These are phyloP conservation scores for Quercus suber DNA, from an alignment of 306 rosid species.

Conservation along the genomic window DNA sequence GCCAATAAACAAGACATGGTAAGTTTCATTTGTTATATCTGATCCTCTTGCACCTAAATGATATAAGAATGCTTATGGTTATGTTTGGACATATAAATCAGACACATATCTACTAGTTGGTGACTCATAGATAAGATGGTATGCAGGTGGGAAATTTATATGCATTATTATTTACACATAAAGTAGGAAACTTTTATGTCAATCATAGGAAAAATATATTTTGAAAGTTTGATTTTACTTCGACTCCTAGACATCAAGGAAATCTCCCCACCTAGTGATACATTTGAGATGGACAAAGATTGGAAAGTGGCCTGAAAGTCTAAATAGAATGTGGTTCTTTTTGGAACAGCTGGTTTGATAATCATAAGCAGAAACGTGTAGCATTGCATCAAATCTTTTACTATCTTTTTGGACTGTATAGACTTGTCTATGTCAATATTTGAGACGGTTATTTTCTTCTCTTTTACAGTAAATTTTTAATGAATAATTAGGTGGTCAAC, in stretches of 20 bases:
- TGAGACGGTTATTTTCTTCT: no score
- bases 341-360: no score
- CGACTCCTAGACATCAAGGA: neutral
- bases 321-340: no score
- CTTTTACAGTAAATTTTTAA: no score
- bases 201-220: neutral
- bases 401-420: no score
- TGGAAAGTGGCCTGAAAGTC: no score
- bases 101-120: neutral
- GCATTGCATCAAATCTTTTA: no score
- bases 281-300: no score
- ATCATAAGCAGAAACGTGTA: no score
- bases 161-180: neutral
- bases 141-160: neutral
- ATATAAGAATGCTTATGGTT: neutral
- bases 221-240: neutral
- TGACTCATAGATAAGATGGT: neutral
- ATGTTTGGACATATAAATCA: neutral
- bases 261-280: no score
- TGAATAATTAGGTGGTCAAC: no score
- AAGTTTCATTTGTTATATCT: conserved; percentile 34
- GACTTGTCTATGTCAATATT: no score
- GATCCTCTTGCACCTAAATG: conserved; percentile 14
- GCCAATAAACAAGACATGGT: conserved; percentile 98
- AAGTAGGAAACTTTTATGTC: neutral